Conservation (phyloP, 1,284 basidiomycete species). For the Ceratorhiza oryzae-sativae region DNA sequence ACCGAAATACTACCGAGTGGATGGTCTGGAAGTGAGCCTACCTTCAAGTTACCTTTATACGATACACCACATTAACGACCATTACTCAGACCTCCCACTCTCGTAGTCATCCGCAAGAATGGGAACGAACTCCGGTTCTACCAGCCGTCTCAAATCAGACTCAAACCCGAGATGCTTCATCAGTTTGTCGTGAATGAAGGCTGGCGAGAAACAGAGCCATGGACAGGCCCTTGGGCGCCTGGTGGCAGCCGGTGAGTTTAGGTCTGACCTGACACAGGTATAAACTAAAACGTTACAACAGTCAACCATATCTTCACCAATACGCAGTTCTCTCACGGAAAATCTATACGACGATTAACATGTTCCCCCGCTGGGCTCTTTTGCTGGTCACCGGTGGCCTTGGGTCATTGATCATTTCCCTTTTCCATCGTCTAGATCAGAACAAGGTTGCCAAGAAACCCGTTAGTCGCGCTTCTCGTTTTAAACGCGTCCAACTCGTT, state of each 20-base stretch:
- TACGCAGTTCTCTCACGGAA: slow-evolving; percentile 60
- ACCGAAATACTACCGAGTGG: slow-evolving; percentile 80
- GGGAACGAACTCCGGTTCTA: slow-evolving; percentile 78
- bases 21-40: slow-evolving; percentile 73
- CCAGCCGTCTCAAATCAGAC: slow-evolving; percentile 64
- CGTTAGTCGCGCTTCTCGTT: slow-evolving; percentile 4
- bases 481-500: too few relatives aligned
- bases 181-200: slow-evolving; percentile 67
- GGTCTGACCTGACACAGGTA: too few relatives aligned
- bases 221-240: slow-evolving; percentile 68
- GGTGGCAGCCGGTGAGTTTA: slow-evolving; percentile 70
- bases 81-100: slow-evolving; percentile 65
- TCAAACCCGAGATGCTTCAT: slow-evolving; percentile 64
- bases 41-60: neutral
- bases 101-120: slow-evolving; percentile 69
- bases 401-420: slow-evolving; percentile 53
- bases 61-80: slow-evolving; percentile 37
- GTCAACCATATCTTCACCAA: slow-evolving; percentile 72
- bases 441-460: neutral
- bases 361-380: slow-evolving; percentile 66
- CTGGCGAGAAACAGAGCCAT: slow-evolving; percentile 65
- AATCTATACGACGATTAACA: slow-evolving; percentile 59
- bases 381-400: slow-evolving; percentile 64
- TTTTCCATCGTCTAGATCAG: slow-evolving; percentile 4
- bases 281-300: slow-evolving; percentile 51